Evolutionary conservation across 192 early-diverging fungal genomes (phyloP).

Genomic region (Dispira simplex): DNA sequence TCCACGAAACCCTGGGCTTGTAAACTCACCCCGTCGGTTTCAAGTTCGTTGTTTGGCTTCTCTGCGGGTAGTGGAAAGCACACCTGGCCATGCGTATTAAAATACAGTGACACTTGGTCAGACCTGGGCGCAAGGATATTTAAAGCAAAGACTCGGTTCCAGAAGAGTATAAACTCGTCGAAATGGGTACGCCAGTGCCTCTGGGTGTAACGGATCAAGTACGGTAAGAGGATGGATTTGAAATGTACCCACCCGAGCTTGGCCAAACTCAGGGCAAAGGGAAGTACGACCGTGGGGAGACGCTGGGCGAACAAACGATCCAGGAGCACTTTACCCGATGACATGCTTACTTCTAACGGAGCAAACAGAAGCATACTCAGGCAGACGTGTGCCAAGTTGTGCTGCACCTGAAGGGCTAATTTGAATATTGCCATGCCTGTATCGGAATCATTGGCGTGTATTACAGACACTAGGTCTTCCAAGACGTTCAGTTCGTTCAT

Average conservation of each 20-base stretch:
- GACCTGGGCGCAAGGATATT: too few relatives aligned
- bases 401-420: not conserved
- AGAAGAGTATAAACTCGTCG: too few relatives aligned
- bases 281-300: constrained; percentile 21
- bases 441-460: not conserved
- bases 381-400: not conserved
- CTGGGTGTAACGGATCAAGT: constrained; percentile 22
- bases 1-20: too few relatives aligned
- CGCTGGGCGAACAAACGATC: not conserved
- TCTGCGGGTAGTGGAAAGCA: too few relatives aligned
- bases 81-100: too few relatives aligned
- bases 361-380: not conserved
- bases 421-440: not conserved
- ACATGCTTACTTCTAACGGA: not conserved
- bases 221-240: constrained; percentile 41
- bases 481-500: not conserved
- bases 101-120: too few relatives aligned
- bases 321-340: not conserved
- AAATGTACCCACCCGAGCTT: constrained; percentile 45
- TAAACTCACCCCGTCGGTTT: too few relatives aligned
- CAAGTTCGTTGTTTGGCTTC: too few relatives aligned
- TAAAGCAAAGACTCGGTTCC: too few relatives aligned
- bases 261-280: constrained; percentile 45
- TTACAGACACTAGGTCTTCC: not conserved
- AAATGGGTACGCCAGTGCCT: not conserved